phyloP scores from a whole-genome alignment of 805 yeast species.

The Candida broadrunensis region DNA sequence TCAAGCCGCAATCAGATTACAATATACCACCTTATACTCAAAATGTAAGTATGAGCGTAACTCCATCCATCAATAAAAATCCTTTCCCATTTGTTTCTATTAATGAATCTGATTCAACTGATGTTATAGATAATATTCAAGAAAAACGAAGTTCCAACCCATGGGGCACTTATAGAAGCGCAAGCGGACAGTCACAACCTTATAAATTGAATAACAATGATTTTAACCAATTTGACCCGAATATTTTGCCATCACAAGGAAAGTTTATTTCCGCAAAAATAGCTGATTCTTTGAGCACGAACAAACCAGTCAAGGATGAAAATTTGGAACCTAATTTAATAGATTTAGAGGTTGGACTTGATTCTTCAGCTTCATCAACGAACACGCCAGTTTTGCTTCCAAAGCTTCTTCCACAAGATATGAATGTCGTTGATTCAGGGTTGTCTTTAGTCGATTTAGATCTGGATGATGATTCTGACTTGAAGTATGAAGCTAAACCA shows the following conservation, averaged over 20 bases:
- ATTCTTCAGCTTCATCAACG: constrained; percentile 18
- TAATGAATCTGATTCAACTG: neutral
- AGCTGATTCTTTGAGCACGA: neutral
- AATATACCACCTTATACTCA: neutral
- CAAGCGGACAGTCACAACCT: too few relatives aligned
- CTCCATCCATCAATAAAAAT: neutral
- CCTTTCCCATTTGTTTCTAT: neutral
- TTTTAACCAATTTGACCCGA: neutral
- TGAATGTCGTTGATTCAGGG: constrained; percentile 1
- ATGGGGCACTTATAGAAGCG: neutral
- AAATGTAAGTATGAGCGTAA: neutral
- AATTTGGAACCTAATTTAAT: constrained; percentile 25
- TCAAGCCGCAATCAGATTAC: neutral
- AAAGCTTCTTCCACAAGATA: neutral
- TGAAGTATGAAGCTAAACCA: constrained; percentile 15
- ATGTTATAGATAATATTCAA: neutral
- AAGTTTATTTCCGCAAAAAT: neutral
- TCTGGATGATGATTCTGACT: constrained; percentile 3
- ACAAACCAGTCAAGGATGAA: neutral
- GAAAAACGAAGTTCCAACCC: neutral
- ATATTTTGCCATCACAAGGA: neutral
- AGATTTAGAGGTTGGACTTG: constrained; percentile 34
- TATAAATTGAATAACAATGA: neutral
- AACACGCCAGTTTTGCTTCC: constrained; percentile 16
- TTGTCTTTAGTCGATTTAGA: constrained; percentile 7